Percentiles rank a stretch among this genome's conserved stretches.
Conservation (phyloP, 2,329 filamentous ascomycete genomes). For the Trichoderma sp. region DNA sequence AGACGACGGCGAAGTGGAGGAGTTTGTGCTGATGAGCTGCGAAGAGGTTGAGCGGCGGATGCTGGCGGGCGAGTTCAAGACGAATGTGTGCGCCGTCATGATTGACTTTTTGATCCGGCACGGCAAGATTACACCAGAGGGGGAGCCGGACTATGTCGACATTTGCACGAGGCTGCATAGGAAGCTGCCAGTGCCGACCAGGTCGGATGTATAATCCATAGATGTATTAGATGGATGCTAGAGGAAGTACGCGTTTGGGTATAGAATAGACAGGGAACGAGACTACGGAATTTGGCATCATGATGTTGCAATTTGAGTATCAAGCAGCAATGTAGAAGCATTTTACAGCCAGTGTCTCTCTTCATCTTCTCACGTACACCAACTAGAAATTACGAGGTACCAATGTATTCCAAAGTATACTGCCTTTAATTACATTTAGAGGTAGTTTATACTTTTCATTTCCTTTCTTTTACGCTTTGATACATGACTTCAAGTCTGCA, state of each 20-base stretch:
- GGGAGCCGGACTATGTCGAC: constrained; percentile 69
- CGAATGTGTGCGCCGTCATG: constrained; percentile 75
- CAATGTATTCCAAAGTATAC: too few species aligned
- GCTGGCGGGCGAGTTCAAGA: constrained; percentile 72
- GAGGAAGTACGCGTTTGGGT: background rate
- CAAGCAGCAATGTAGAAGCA: background rate
- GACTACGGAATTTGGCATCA: background rate
- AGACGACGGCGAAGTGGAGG: constrained; percentile 79
- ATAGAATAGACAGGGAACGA: background rate
- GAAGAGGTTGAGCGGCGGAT: constrained; percentile 59
- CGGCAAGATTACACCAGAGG: constrained; percentile 68
- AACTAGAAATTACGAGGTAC: too few species aligned
- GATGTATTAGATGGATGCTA: background rate
- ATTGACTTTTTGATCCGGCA: constrained; percentile 81
- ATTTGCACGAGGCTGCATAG: constrained; percentile 53
- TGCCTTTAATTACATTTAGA: too few species aligned
- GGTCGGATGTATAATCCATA: constrained; percentile 27
- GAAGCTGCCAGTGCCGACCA: constrained; percentile 41
- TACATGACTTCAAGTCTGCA: background rate
- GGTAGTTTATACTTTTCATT: too few species aligned
- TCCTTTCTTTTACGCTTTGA: background rate
- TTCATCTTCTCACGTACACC: background rate
- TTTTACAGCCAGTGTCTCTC: background rate
- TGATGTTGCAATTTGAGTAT: background rate
- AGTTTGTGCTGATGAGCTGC: constrained; percentile 67